Conservation (phyloP, 352 stramenopile genomes). For the Phytopythium montanum region DNA sequence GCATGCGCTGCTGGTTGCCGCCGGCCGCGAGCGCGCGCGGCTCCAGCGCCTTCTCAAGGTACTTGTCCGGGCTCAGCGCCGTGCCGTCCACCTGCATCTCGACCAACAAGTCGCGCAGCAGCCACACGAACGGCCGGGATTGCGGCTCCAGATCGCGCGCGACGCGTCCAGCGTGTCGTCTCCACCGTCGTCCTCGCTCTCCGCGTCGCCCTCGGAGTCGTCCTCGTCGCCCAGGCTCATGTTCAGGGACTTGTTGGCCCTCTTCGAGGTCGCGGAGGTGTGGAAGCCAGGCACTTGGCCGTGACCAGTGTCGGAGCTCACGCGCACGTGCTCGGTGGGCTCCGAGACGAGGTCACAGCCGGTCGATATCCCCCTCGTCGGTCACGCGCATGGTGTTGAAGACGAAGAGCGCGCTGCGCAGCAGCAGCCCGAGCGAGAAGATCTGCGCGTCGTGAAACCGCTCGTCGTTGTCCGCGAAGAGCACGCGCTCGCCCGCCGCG, state of each 20-base stretch:
- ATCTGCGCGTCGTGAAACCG: conserved; percentile 88
- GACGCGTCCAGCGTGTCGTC: conserved; percentile 43
- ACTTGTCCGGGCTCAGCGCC: conserved; percentile 59
- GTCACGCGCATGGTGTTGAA: conserved; percentile 90
- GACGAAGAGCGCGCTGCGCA: conserved; percentile 82
- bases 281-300: neutral
- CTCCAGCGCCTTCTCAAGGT: conserved; percentile 75
- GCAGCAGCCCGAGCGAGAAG: conserved; percentile 74
- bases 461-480: conserved; percentile 88
- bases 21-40: conserved; percentile 27
- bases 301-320: conserved; percentile 35
- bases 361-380: conserved; percentile 82
- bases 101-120: conserved; percentile 80
- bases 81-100: conserved; percentile 69
- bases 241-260: neutral
- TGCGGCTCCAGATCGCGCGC: conserved; percentile 55
- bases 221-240: conserved; percentile 4
- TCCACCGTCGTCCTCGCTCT: conserved; percentile 16
- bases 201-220: neutral
- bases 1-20: conserved; percentile 21
- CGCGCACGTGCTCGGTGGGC: conserved; percentile 78
- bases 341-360: conserved; percentile 83
- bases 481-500: conserved; percentile 49
- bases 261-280: neutral
- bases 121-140: conserved; percentile 81